A percentile compares a stretch with the other conserved stretches of the same genome.
These are phyloP conservation scores for Taphrina pruni DNA, from an alignment of 1,139 yeast genomes.

Conservation along the genomic window DNA sequence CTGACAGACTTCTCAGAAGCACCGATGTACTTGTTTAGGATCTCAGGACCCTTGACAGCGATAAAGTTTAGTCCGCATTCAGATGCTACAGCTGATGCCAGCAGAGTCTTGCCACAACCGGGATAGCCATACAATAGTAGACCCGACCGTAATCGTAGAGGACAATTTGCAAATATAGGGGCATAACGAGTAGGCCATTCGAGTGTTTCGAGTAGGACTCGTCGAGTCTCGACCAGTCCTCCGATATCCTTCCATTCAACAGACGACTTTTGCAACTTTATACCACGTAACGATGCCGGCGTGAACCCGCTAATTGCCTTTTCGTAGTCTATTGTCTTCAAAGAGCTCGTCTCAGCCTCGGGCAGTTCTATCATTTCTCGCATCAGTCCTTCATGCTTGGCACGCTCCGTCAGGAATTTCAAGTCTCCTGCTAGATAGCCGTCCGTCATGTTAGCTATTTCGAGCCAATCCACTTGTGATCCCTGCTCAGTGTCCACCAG, in stretches of 20 bases:
- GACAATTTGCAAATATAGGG: conserved; percentile 87
- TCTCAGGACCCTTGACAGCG: conserved; percentile 94
- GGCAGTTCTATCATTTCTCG: conserved; percentile 43
- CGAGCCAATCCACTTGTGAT: conserved; percentile 62
- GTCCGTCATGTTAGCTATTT: conserved; percentile 77
- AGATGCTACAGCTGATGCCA: conserved; percentile 92
- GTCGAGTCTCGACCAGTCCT: conserved; percentile 73
- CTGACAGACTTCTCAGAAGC: conserved; percentile 95
- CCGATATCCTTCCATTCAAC: conserved; percentile 89
- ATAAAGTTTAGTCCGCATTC: conserved; percentile 94
- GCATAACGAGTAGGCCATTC: conserved; percentile 98
- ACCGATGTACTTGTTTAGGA: conserved; percentile 92
- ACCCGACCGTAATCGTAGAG: conserved; percentile 86
- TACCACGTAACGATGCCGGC: conserved; percentile 86
- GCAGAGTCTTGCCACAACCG: conserved; percentile 93
- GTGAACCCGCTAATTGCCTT: conserved; percentile 69
- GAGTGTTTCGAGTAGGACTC: conserved; percentile 76
- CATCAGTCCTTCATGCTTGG: conserved; percentile 69
- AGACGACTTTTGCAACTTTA: conserved; percentile 77
- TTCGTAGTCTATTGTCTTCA: conserved; percentile 55
- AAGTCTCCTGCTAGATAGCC: conserved; percentile 88
- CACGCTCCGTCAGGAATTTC: conserved; percentile 72
- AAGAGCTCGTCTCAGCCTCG: background rate
- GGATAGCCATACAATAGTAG: conserved; percentile 91
- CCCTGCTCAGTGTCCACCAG: conserved; percentile 48